These are phyloP conservation scores for Rhytidiadelphus loreus DNA, from an alignment of 225 moss, liverwort and hornwort genomes.

Conservation along the genomic window DNA sequence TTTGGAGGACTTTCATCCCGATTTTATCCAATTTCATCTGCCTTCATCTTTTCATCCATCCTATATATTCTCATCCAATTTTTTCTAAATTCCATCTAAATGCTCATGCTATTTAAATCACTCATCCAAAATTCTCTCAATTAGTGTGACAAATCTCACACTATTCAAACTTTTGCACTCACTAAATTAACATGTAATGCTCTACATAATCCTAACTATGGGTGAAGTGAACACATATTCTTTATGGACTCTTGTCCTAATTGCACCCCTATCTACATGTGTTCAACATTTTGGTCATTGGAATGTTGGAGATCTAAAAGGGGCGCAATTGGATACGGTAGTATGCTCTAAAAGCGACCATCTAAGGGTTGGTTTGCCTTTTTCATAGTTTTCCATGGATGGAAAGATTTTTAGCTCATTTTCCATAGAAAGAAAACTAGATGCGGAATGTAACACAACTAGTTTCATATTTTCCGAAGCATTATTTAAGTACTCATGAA, in stretches of 20 bases:
- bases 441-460: too few species aligned
- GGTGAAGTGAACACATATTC: not conserved
- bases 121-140: not conserved
- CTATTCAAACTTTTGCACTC: not conserved
- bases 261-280: not conserved
- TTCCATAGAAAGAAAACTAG: too few species aligned
- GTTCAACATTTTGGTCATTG: not conserved
- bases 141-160: not conserved
- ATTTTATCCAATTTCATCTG: not conserved
- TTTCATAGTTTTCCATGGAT: too few species aligned
- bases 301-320: not conserved
- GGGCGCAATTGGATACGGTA: fast-evolving
- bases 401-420: too few species aligned
- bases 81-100: not conserved
- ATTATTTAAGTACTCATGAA: too few species aligned
- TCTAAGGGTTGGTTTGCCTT: too few species aligned
- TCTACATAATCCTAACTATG: fast-evolving
- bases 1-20: not conserved
- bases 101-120: not conserved
- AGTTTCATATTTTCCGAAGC: too few species aligned
- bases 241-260: fast-evolving
- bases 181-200: fast-evolving
- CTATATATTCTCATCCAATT: fast-evolving
- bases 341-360: too few species aligned
- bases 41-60: not conserved